phyloP scores from a whole-genome alignment of 148 eudicot species.

The Talinum fruticosum region DNA sequence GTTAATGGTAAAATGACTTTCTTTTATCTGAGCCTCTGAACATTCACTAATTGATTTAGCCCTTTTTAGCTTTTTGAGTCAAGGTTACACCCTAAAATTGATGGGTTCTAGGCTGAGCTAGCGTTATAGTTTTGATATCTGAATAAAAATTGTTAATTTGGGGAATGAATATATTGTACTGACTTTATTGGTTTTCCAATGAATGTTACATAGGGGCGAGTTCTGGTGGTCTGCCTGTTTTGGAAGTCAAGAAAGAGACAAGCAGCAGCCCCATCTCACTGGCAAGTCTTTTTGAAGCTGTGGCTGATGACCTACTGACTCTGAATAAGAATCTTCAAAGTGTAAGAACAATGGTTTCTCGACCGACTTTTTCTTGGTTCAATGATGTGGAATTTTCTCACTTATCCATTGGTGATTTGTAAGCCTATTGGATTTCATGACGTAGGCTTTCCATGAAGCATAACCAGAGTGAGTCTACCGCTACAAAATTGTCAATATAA shows the following conservation, averaged over 20 bases:
- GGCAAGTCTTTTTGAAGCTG: constrained; percentile 64
- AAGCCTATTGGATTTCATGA: neutral
- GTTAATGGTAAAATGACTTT: constrained; percentile 45
- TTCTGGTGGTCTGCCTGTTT: constrained; percentile 46
- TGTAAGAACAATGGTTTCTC: constrained; percentile 38
- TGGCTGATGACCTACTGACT: constrained; percentile 69
- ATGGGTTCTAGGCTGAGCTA: neutral
- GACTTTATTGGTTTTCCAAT: neutral
- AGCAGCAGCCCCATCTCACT: constrained; percentile 34
- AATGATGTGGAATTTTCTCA: neutral
- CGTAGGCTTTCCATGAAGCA: neutral
- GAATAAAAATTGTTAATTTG: neutral
- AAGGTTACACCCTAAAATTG: neutral
- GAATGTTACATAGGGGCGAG: constrained; percentile 35
- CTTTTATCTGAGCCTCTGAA: neutral
- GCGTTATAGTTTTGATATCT: neutral
- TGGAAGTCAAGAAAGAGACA: constrained; percentile 46
- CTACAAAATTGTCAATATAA: neutral
- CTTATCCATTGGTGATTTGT: neutral
- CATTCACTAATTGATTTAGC: neutral
- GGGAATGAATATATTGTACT: constrained; percentile 2
- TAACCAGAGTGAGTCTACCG: neutral
- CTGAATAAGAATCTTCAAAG: constrained; percentile 76
- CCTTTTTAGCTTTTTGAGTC: neutral
- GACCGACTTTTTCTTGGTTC: neutral